phyloP scores from a whole-genome alignment of 148 eudicot genomes.

The Tetragonia tetragonoides region DNA sequence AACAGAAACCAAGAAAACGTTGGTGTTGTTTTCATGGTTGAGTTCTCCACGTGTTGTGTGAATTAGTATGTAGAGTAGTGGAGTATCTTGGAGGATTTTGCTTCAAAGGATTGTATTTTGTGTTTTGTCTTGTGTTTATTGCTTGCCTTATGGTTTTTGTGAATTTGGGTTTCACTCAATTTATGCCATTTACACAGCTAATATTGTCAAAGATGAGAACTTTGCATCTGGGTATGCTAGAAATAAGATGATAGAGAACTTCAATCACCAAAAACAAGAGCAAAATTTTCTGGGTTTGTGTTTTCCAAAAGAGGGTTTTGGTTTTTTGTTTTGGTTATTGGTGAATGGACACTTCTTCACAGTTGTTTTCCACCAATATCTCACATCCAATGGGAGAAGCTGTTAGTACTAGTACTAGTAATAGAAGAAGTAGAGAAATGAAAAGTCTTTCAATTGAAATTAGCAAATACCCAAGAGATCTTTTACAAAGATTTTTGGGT shows the following conservation, averaged over 20 bases:
- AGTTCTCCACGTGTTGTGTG: slow-evolving; percentile 23
- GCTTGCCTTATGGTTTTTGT: slow-evolving; percentile 6
- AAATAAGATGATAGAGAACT: slow-evolving; percentile 26
- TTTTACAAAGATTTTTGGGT: slow-evolving; percentile 54
- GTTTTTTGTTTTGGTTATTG: slow-evolving; percentile 20
- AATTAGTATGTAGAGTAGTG: background rate
- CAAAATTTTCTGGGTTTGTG: background rate
- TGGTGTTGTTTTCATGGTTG: slow-evolving; percentile 12
- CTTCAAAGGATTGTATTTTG: background rate
- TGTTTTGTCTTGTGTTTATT: background rate
- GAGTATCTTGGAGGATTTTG: background rate
- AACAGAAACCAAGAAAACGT: slow-evolving; percentile 21
- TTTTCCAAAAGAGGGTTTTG: background rate
- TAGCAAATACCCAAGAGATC: slow-evolving; percentile 56
- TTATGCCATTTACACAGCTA: slow-evolving; percentile 3
- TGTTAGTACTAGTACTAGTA: slow-evolving; percentile 20
- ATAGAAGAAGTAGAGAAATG: slow-evolving; percentile 38
- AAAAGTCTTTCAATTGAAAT: slow-evolving; percentile 49
- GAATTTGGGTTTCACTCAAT: slow-evolving; percentile 18
- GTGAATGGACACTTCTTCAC: slow-evolving; percentile 29
- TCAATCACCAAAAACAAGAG: slow-evolving; percentile 14
- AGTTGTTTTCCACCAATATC: slow-evolving; percentile 22
- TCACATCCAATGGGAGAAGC: slow-evolving; percentile 32
- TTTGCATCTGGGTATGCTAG: slow-evolving; percentile 31
- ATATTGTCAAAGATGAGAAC: slow-evolving; percentile 29